phyloP scores from a whole-genome alignment of 2,329 filamentous ascomycete genomes.

The Fusarium agapanthi region DNA sequence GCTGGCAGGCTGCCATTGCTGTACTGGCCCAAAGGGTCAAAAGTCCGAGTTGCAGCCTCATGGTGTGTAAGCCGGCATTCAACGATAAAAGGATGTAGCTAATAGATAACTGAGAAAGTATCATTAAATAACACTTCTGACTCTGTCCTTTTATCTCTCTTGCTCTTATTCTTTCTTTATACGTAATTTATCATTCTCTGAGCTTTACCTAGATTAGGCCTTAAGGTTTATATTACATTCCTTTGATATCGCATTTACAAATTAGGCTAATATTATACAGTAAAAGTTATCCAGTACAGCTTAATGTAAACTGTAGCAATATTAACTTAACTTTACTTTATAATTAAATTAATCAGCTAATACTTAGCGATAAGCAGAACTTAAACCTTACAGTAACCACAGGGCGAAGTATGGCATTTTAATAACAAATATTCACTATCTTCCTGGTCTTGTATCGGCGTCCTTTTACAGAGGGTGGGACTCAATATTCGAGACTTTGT shows the following conservation, averaged over 20 bases:
- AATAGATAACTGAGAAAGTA: accelerated
- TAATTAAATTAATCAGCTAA: too few relatives aligned
- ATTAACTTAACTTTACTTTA: too few relatives aligned
- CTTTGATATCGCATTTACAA: too few relatives aligned
- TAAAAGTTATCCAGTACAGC: accelerated
- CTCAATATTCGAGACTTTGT: accelerated
- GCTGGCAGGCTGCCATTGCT: not conserved
- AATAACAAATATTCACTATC: not conserved
- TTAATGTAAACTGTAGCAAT: too few relatives aligned
- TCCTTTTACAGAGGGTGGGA: accelerated
- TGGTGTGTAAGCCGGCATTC: accelerated
- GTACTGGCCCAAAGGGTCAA: not conserved
- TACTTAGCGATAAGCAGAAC: too few relatives aligned
- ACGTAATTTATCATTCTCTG: too few relatives aligned
- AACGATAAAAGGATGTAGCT: accelerated
- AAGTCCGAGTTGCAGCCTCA: not conserved
- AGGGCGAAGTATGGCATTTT: not conserved
- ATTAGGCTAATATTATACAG: accelerated
- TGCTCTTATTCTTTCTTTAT: too few relatives aligned
- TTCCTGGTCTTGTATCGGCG: accelerated
- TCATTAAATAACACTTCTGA: too few relatives aligned
- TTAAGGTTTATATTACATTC: too few relatives aligned
- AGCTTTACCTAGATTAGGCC: accelerated
- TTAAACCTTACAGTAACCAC: too few relatives aligned
- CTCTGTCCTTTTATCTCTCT: too few relatives aligned